Evolutionary conservation across 2,329 filamentous ascomycete species (phyloP), one percentile per base, ranked within the genome.

Genomic region (Emergomyces africanus): DNA sequence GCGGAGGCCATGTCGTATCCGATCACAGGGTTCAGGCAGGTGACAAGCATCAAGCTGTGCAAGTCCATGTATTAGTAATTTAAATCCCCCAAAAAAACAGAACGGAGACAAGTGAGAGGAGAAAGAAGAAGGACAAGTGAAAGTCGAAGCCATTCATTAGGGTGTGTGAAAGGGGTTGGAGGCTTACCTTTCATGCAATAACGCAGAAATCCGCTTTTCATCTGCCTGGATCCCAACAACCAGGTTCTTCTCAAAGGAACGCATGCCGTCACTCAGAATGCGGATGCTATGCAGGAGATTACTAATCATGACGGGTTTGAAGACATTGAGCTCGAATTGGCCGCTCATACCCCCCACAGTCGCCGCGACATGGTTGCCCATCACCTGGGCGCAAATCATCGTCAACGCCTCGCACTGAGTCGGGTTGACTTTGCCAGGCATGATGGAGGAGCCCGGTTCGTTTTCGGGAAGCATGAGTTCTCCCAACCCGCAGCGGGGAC

Each of bases 351-450:
- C 94, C 63, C 90, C 90, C 68, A 97, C 90, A 35, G 92, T 96
- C 62, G 89, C 86, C 42, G 94, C 90, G 58, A 90, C 87, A 72
- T 97, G 86, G 82, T 99, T 99, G 70, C 94, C 94, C 83, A 97
- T 96, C 63, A 99, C 92, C 77, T 99, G 94, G 23, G 89, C 85
- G 79, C 92, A 96, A 62, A 97, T 81, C 94, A 99, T 99, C 67
- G 94, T 97, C 74, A 99, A 79, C 62, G 90, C 89, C 81, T 99
- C 94, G 77, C 90, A 96, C 78, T 99, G 94, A 37, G 94, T 99
- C 37, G 94, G 94, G 81, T 99, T 99, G 73, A 99, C 94, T 81
- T 99, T 99, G 70, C 94, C 94, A 50, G 94, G 94, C 94, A 99
- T 99, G 80, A 99, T 97, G 67, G 89, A 95, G 70, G 88, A 94